phyloP scores from a whole-genome alignment of 208 protist species.

The Trichomonas tenax region DNA sequence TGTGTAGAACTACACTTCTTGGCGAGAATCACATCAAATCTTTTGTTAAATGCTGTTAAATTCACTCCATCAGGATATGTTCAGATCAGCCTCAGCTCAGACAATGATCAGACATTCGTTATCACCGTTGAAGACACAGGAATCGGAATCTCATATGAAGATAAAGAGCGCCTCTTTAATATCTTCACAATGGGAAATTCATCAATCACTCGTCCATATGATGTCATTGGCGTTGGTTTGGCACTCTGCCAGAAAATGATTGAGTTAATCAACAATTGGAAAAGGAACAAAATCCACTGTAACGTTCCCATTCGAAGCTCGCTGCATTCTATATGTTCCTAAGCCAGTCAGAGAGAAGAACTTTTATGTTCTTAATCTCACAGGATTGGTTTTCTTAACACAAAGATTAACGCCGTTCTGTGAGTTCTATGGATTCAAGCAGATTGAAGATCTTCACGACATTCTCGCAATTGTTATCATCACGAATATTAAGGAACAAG shows the following conservation, averaged over 20 bases:
- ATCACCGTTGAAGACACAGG: neutral
- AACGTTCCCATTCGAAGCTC: neutral
- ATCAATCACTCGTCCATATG: neutral
- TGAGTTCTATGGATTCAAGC: too few relatives aligned
- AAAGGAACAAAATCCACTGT: neutral
- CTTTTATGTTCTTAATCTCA: neutral
- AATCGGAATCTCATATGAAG: neutral
- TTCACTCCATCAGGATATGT: slow-evolving; percentile 32
- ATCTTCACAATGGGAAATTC: neutral
- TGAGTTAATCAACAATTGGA: neutral
- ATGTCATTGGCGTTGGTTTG: neutral
- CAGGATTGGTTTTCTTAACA: too few relatives aligned
- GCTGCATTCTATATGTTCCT: neutral
- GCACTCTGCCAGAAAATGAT: neutral
- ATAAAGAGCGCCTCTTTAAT: neutral
- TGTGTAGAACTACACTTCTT: neutral
- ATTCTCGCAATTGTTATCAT: too few relatives aligned
- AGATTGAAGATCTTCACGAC: too few relatives aligned
- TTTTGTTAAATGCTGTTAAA: slow-evolving; percentile 42
- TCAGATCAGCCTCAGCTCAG: neutral
- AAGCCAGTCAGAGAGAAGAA: neutral
- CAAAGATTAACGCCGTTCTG: too few relatives aligned
- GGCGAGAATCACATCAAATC: slow-evolving; percentile 38
- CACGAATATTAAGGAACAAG: too few relatives aligned
- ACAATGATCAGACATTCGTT: neutral